A percentile compares a stretch with the other conserved stretches of the same genome.
These are phyloP conservation scores for Fonticula alba DNA, from an alignment of 78 protist genomes.

Conservation along the genomic window DNA sequence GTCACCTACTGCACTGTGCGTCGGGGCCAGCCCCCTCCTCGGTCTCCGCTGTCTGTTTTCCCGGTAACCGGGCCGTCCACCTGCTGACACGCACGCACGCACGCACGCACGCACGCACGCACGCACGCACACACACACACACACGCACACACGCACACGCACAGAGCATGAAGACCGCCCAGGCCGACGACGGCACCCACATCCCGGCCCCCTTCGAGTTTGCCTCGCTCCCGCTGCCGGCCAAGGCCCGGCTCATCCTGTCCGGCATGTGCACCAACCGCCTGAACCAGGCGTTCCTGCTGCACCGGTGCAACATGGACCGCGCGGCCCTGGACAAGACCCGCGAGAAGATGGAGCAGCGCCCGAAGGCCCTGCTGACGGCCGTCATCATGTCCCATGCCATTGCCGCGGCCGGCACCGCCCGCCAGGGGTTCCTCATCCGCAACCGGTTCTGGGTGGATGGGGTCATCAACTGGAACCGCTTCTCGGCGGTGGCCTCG, in stretches of 20 bases:
- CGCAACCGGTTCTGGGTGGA: slow-evolving; percentile 86
- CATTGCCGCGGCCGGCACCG: slow-evolving; percentile 91
- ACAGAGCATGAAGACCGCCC: not conserved
- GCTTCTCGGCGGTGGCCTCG: slow-evolving; percentile 72
- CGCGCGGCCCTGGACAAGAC: slow-evolving; percentile 48
- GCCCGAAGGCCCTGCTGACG: not conserved
- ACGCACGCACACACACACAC: not conserved
- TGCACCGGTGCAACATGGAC: slow-evolving; percentile 58
- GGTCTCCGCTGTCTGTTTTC: no score
- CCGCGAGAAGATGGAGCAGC: not conserved
- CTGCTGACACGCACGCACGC: not conserved
- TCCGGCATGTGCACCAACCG: slow-evolving; percentile 52
- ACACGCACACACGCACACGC: not conserved
- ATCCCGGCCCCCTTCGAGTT: no score
- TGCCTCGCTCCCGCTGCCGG: slow-evolving; percentile 1
- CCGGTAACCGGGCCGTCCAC: no score
- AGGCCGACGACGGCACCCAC: not conserved
- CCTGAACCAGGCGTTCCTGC: slow-evolving; percentile 69
- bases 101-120: not conserved
- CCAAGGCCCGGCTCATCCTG: slow-evolving; percentile 37
- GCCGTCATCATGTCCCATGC: slow-evolving; percentile 66
- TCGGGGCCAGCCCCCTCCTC: no score
- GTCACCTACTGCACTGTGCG: no score
- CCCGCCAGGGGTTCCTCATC: slow-evolving; percentile 80
- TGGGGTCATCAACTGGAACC: slow-evolving; percentile 83